phyloP scores from a whole-genome alignment of 352 stramenopile genomes.

The Thalassiosira oceanica region DNA sequence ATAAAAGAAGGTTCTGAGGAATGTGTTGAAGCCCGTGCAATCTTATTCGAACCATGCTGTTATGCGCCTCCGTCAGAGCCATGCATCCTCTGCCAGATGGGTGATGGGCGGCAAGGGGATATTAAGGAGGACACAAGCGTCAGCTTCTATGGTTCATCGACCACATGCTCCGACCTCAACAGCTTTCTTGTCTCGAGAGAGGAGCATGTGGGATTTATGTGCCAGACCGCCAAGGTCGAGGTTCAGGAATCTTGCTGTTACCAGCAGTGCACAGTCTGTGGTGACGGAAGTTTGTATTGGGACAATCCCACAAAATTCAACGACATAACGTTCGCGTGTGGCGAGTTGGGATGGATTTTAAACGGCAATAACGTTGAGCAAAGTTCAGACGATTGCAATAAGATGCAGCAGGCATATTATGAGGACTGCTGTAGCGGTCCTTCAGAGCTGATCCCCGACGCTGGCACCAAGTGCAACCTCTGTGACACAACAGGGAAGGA shows the following conservation, averaged over 20 bases:
- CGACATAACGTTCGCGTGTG: constrained; percentile 50
- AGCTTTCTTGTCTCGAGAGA: constrained; percentile 51
- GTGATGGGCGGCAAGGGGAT: constrained; percentile 26
- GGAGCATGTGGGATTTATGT: constrained; percentile 49
- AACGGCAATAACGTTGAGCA: constrained; percentile 38
- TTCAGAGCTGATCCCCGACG: constrained; percentile 44
- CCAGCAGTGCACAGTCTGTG: constrained; percentile 49
- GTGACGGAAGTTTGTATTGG: constrained; percentile 48
- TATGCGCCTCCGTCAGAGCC: constrained; percentile 40
- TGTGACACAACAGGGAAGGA: constrained; percentile 55
- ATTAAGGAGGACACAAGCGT: constrained; percentile 37
- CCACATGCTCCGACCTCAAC: constrained; percentile 57
- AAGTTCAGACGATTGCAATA: constrained; percentile 44
- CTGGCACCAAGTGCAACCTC: constrained; percentile 55
- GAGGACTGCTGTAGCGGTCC: constrained; percentile 51
- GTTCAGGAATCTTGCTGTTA: constrained; percentile 38
- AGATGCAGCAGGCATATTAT: constrained; percentile 43
- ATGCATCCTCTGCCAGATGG: constrained; percentile 41
- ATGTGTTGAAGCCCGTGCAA: constrained; percentile 27
- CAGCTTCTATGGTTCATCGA: constrained; percentile 53
- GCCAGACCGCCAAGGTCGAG: constrained; percentile 43
- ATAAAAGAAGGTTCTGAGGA: constrained; percentile 48
- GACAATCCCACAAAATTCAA: constrained; percentile 56
- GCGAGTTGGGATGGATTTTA: constrained; percentile 53
- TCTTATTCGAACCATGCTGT: constrained; percentile 52